Conservation (phyloP, 768 basidiomycete genomes). For the Auricularia cornea region DNA sequence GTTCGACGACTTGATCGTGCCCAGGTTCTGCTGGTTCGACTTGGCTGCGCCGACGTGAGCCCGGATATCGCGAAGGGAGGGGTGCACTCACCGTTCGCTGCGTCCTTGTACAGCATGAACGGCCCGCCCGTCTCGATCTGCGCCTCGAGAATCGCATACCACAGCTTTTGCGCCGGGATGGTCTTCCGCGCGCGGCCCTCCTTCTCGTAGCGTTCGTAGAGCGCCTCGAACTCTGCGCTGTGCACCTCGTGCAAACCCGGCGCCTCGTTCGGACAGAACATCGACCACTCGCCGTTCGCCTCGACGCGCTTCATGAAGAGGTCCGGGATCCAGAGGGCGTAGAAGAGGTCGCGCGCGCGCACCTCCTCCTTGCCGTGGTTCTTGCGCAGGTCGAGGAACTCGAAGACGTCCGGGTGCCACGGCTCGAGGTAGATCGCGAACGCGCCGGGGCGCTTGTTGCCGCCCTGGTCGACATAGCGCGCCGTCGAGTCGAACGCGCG, state of each 20-base stretch:
- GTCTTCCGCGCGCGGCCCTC: slow-evolving; percentile 81
- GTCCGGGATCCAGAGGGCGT: too few species aligned
- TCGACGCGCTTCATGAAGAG: slow-evolving; percentile 88
- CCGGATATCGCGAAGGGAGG: background rate
- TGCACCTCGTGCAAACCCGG: slow-evolving; percentile 83
- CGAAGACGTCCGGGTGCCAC: slow-evolving; percentile 97
- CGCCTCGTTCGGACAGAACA: slow-evolving; percentile 98
- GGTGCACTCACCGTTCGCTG: slow-evolving; percentile 66
- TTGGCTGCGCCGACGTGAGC: slow-evolving; percentile 47
- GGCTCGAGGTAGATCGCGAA: slow-evolving; percentile 98
- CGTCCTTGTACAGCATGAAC: slow-evolving; percentile 98
- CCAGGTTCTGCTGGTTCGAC: slow-evolving; percentile 97
- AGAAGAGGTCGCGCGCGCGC: slow-evolving; percentile 90
- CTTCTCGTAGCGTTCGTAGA: slow-evolving; percentile 81
- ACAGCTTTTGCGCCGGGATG: slow-evolving; percentile 92
- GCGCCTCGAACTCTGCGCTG: slow-evolving; percentile 79
- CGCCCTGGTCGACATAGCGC: slow-evolving; percentile 97
- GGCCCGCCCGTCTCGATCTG: slow-evolving; percentile 99
- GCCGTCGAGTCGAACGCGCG: slow-evolving; percentile 97
- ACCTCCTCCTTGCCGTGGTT: slow-evolving; percentile 98
- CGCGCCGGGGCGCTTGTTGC: slow-evolving; percentile 97
- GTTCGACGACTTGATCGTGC: slow-evolving; percentile 98
- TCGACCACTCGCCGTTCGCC: slow-evolving; percentile 78
- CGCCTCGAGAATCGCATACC: slow-evolving; percentile 94
- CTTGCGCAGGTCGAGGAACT: slow-evolving; percentile 95